Conservation (phyloP, 1,284 basidiomycete species). For the Fomitopsis palustris region DNA sequence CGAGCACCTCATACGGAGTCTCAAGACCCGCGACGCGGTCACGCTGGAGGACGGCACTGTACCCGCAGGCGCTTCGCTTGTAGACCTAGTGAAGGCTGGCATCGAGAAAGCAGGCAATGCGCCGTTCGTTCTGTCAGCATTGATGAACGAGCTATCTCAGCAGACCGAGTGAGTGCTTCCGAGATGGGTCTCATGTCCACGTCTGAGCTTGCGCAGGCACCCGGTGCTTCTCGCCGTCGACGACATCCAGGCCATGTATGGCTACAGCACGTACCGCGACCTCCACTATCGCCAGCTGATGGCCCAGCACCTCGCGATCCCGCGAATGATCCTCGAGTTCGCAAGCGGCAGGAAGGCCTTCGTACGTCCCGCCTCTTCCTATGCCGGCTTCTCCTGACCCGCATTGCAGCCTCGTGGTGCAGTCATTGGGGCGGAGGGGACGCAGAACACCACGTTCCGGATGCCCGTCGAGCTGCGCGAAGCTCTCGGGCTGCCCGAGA, state of each 20-base stretch:
- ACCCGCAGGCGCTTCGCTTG: conserved; percentile 46
- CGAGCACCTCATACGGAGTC: conserved; percentile 32
- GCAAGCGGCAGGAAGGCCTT: conserved; percentile 67
- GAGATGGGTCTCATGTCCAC: neutral
- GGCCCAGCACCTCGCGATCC: conserved; percentile 79
- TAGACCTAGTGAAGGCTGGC: conserved; percentile 59
- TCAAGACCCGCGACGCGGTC: conserved; percentile 40
- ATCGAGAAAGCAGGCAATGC: conserved; percentile 52
- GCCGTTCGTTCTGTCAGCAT: conserved; percentile 59
- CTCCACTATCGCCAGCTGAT: conserved; percentile 74
- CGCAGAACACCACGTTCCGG: conserved; percentile 49
- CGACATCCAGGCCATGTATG: conserved; percentile 82
- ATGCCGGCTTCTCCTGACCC: neutral
- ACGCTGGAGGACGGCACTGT: conserved; percentile 47
- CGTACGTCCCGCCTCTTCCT: conserved; percentile 39
- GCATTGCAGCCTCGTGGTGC: conserved; percentile 53
- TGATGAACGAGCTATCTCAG: conserved; percentile 62
- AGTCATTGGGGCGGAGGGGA: conserved; percentile 62
- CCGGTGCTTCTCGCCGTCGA: conserved; percentile 87
- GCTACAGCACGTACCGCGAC: conserved; percentile 67
- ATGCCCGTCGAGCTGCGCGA: conserved; percentile 58
- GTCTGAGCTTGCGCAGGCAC: conserved; percentile 30
- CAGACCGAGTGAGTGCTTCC: conserved; percentile 58
- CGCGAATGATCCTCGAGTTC: conserved; percentile 76
- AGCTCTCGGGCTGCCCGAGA: conserved; percentile 41